Base-by-base conservation (phyloP, 2,329 filamentous ascomycete species). In the Calonectria ilicicola region DNA sequence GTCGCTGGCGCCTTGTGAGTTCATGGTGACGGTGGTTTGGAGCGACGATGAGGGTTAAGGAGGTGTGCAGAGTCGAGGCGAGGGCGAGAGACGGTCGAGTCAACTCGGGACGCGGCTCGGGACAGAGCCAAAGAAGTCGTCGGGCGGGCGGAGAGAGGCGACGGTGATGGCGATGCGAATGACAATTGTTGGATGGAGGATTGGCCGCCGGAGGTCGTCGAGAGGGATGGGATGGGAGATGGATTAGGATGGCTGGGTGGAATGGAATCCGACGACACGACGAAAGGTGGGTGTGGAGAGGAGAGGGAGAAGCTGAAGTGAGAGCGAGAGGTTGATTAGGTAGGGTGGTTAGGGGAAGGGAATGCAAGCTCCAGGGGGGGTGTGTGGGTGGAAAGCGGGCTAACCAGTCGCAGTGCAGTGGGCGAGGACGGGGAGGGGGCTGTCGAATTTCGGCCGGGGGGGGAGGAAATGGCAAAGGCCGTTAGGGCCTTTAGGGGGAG, bases 1-100 rank as follows among this genome's bases (percentile, higher is more conserved):
- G 83, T 93, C 91, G 85, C 87, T 91, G 80, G 86, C 83, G 84
- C 88, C 86, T 84, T 89, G 87, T 76, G 83, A 84, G 80, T 91
- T 90, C 90, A 91, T 91, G 79, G 82, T 86, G 81, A 76, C 74
- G 70, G 74, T 68, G 64, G 68, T 56, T 68, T 64, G 73, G 56
- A 42, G 69, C 56, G 72, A 72, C 70, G 75, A 72, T 65, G 74
- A 69, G 44, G 53, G 72, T 63, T 69, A 47, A 65, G 63, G 73
- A 70, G 73, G 69, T 51, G 68, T 64, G 46, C 64, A 64, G 60
- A 75, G 47, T 72, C 76, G 72, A 69, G 65, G 69, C 75, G 72
- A 72, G 32, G 56, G 38, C 67, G 70, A 76, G 63, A 68, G 72
- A 75, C 76, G 66, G 72, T 77, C 72, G 75, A 72, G 47, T 76